These are phyloP conservation scores for Westerdykella aurantiaca DNA, from an alignment of 2,329 filamentous ascomycete species.

Conservation along the genomic window DNA sequence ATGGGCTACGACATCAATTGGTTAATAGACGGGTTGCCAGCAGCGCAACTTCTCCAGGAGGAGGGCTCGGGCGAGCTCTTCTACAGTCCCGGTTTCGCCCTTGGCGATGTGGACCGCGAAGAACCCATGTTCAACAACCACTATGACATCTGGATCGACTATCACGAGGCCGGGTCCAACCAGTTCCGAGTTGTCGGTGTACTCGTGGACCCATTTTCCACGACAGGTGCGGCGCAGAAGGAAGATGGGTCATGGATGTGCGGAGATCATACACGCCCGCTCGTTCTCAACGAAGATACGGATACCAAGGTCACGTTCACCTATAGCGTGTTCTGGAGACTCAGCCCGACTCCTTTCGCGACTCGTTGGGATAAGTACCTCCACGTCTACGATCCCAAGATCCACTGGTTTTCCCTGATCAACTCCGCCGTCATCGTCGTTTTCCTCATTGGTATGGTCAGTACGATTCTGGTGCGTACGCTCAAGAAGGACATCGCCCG, in stretches of 20 bases:
- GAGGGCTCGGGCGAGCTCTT: constrained; percentile 70
- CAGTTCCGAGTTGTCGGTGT: constrained; percentile 89
- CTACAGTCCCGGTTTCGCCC: constrained; percentile 84
- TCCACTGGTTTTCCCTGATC: constrained; percentile 98
- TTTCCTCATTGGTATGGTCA: constrained; percentile 84
- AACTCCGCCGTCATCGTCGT: constrained; percentile 94
- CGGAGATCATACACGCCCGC: constrained; percentile 50
- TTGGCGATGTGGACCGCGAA: constrained; percentile 56
- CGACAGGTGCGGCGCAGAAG: constrained; percentile 51
- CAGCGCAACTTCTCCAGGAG: constrained; percentile 76
- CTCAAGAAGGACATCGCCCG: constrained; percentile 91
- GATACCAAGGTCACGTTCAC: constrained; percentile 73
- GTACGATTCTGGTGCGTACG: constrained; percentile 83
- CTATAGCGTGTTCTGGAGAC: constrained; percentile 86
- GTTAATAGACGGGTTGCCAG: constrained; percentile 90
- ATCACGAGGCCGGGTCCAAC: constrained; percentile 69
- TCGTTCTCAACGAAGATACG: constrained; percentile 60
- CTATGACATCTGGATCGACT: constrained; percentile 90
- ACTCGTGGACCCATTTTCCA: constrained; percentile 74
- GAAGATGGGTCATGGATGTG: constrained; percentile 59
- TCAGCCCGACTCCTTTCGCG: constrained; percentile 82
- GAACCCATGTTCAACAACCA: constrained; percentile 78
- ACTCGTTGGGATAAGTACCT: constrained; percentile 99
- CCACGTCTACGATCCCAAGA: constrained; percentile 94
- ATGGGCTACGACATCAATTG: constrained; percentile 91